These are phyloP conservation scores for Oryza nivara DNA, from an alignment of 176 grass and related monocot genomes.

Conservation along the genomic window DNA sequence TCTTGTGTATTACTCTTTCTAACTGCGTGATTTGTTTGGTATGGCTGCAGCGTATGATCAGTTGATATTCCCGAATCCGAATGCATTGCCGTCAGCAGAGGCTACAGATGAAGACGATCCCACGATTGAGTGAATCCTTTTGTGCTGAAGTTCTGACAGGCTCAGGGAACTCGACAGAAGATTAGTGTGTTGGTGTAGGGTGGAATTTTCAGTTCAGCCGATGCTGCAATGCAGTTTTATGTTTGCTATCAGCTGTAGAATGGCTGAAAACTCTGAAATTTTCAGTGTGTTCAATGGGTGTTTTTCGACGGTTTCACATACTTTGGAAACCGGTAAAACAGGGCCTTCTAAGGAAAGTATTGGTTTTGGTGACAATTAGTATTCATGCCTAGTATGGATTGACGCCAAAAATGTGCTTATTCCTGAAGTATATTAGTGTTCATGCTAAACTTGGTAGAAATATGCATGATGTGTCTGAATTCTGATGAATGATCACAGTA, in stretches of 20 bases:
- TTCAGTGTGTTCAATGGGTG: neutral
- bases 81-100: neutral
- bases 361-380: neutral
- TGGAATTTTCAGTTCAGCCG: neutral
- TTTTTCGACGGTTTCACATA: neutral
- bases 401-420: neutral
- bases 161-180: slow-evolving; percentile 1
- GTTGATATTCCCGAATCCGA: slow-evolving; percentile 9
- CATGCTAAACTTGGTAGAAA: neutral
- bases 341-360: neutral
- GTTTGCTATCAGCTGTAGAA: neutral
- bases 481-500: neutral
- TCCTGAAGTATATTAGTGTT: neutral
- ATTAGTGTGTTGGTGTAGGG: neutral
- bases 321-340: neutral
- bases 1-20: neutral
- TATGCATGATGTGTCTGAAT: neutral
- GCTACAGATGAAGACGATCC: neutral
- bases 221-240: neutral
- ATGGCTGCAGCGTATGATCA: neutral
- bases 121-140: neutral
- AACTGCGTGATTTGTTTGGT: neutral
- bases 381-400: neutral
- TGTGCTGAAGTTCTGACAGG: neutral
- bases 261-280: no score